Evolutionary conservation across 1,139 yeast genomes (phyloP), one percentile per base, ranked within the genome.

Genomic region (Yamadazyma blattariae): DNA sequence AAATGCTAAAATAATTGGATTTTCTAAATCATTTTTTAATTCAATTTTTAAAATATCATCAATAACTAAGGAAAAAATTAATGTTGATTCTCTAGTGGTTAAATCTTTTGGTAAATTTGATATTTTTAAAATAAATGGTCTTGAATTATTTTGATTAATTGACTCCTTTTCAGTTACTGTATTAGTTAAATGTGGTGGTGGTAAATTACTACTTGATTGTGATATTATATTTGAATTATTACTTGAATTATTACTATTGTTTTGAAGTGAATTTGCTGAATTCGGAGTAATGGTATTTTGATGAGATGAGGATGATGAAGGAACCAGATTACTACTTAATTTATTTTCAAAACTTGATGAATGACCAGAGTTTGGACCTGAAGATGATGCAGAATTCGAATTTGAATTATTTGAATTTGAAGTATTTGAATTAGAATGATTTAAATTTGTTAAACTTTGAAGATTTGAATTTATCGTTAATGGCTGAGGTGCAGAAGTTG

Each of bases 21-120:
- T 70, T 15, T 42, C 42, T 13, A 40, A 41, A 2, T 27, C 29
- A 9, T 35, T 27, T 29, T 64, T 62, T 34, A 87, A 58, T 46
- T 86, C 95, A 34, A 85, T 71, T 45, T 67, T 58, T 21, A 59
- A 59, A 24, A 80, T 56, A 46, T 84, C 87, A 48, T 87, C 95
- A 38, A 74, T 69, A 14, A 95, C 95, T 46, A 90, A 70, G 7
- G 96, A 76, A 55, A 90, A 90, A 22, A 90, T 70, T 24, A 86
- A 68, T 28, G 78, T 71, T 14, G 92, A 83, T 57, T 90, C 97
- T 52, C 96, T 77, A 22, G 71, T 56, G 3, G 90, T 61, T 30
- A 89, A 64, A 55, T 89, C 95, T 8, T 67, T 54, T 2, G 97
- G 97, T 16, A 88, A 58, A 51, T 83, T 82, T 40, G 67, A 67